phyloP scores from a whole-genome alignment of 805 yeast species.

The Sugiyamaella chiloensis region DNA sequence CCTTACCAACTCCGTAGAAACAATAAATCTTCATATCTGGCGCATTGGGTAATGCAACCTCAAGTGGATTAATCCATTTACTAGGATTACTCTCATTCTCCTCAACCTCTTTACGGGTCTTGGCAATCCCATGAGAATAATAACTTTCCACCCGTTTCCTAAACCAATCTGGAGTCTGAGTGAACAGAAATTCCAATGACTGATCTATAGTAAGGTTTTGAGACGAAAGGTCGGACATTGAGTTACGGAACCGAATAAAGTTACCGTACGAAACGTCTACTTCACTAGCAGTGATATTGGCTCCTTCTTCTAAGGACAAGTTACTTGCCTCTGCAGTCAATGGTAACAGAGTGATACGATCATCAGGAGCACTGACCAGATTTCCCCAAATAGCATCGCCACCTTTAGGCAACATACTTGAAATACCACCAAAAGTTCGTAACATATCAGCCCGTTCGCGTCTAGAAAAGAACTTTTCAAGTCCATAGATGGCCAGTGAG shows the following conservation, averaged over 20 bases:
- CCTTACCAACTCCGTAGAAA: slow-evolving; percentile 94
- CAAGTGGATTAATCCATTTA: slow-evolving; percentile 94
- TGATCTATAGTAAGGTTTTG: slow-evolving; percentile 61
- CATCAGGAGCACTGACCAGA: slow-evolving; percentile 66
- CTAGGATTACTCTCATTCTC: slow-evolving; percentile 65
- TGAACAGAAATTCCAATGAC: slow-evolving; percentile 62
- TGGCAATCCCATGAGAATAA: slow-evolving; percentile 77
- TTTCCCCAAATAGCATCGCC: slow-evolving; percentile 90
- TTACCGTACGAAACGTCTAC: slow-evolving; percentile 56
- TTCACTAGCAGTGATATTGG: slow-evolving; percentile 2
- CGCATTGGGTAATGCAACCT: slow-evolving; percentile 87
- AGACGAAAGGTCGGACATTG: slow-evolving; percentile 42
- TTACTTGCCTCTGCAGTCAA: slow-evolving; percentile 21
- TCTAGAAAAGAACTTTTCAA: slow-evolving; percentile 89
- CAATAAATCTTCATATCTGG: slow-evolving; percentile 88
- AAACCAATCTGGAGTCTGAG: slow-evolving; percentile 76
- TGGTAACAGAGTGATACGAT: slow-evolving; percentile 35
- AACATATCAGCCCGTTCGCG: slow-evolving; percentile 84
- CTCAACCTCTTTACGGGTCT: slow-evolving; percentile 53
- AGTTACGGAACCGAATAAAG: slow-evolving; percentile 62
- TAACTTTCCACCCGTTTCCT: slow-evolving; percentile 58
- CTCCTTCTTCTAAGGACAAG: not conserved
- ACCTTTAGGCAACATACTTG: slow-evolving; percentile 96
- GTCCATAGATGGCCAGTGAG: slow-evolving; percentile 87
- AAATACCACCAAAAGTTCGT: slow-evolving; percentile 87